Base-by-base conservation (phyloP, 2,329 filamentous ascomycete species). In the Epichloe uncinata region DNA sequence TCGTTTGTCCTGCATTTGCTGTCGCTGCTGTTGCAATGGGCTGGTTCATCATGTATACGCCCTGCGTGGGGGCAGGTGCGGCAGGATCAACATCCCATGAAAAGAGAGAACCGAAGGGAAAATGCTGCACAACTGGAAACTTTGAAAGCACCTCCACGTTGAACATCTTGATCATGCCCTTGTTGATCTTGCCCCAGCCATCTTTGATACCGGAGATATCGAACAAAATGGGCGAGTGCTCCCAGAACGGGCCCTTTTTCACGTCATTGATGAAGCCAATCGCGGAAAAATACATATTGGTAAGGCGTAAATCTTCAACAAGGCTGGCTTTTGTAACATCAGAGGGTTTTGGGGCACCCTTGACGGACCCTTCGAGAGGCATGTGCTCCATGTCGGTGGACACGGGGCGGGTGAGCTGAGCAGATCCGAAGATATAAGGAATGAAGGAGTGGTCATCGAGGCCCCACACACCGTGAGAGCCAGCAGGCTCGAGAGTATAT, bases 91-190 rank as follows among this genome's bases (percentile, higher is more conserved):
- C 68, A 2, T 87, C 81, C 84, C 85, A 91, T 37, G 77, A 79
- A 62, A 91, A 88, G n/a, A 93, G 69, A 5, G 82, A 84, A 26
- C 87, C 87, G 57, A 93, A 91, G 3, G 77, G 79, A 57, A 93
- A 97, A 67, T 98, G 93, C 67, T 98, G 93, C n/a, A 98, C 88
- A 3, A 98, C 93, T 3, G 93, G 93, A 62, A 96, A 96, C 66
- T 98, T 98, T 38, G 86, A 87, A 13, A 98, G 73, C 3, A 98
- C 93, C 70, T 98, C 93, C 16, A 87, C 93, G 57, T 94, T 89
- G 70, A 91, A 98, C 93, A 98, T 98, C 69, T 97, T 98, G 60
- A 98, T 81, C 93, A 98, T 97, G 47, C 93, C 93, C 82, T 90
- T 90, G 68, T 98, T 97, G 61, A 98, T 95, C 72, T 98, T 98